Conservation (phyloP, 768 basidiomycete species). For the Tephrocybe sp. region DNA sequence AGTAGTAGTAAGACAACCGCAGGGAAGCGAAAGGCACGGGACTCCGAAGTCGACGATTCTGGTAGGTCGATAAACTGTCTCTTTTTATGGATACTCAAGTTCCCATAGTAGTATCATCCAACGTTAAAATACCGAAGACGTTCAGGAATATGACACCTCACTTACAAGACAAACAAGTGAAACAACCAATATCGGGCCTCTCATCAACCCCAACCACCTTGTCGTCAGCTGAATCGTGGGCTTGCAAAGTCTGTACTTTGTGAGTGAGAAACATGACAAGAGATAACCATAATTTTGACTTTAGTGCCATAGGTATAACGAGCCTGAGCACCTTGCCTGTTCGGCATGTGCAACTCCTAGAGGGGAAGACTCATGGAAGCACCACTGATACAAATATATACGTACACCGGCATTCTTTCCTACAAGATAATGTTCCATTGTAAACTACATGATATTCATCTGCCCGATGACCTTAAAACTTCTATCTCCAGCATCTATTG, state of each 20-base stretch:
- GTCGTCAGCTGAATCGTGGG: too few relatives aligned
- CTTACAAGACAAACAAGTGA: too few relatives aligned
- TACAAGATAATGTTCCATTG: background rate
- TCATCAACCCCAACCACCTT: too few relatives aligned
- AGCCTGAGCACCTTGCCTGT: conserved; percentile 55
- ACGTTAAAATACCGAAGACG: too few relatives aligned
- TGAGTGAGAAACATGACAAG: conserved; percentile 31
- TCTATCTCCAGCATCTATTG: conserved; percentile 39
- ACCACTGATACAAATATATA: background rate
- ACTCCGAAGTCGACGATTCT: conserved; percentile 8
- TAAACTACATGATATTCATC: conserved; percentile 7
- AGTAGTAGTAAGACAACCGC: background rate
- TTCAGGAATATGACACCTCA: too few relatives aligned
- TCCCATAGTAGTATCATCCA: too few relatives aligned
- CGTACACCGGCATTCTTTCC: background rate
- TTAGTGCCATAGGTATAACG: conserved; percentile 42
- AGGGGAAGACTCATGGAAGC: conserved; percentile 28
- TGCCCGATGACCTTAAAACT: background rate
- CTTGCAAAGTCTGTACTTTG: conserved; percentile 65
- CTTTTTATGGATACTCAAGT: too few relatives aligned
- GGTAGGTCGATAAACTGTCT: background rate
- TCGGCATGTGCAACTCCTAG: conserved; percentile 58
- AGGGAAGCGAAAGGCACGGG: conserved; percentile 13
- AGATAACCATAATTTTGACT: background rate
- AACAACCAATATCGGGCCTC: too few relatives aligned